Evolutionary conservation across 2,329 filamentous ascomycete genomes (phyloP).

Genomic region (Lasiodiplodia sp.): DNA sequence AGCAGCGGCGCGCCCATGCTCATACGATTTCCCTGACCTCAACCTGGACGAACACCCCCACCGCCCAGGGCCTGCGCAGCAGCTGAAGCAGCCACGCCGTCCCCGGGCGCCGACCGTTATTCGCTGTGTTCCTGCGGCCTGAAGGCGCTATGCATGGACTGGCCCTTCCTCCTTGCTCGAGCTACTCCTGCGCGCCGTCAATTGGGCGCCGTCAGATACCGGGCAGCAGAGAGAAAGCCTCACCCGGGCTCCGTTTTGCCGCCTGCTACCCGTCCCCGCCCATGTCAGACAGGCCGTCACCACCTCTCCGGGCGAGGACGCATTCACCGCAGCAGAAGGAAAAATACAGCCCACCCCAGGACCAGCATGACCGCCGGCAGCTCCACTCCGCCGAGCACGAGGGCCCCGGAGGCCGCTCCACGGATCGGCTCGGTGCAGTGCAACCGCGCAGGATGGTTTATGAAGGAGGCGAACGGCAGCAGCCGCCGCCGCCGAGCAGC

Average conservation of each 20-base stretch:
- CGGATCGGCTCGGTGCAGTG: conserved; percentile 24
- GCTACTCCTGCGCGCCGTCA: conserved; percentile 43
- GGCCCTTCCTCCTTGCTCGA: conserved; percentile 43
- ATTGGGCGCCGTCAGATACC: conserved; percentile 43
- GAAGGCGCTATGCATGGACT: conserved; percentile 51
- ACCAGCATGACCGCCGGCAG: conserved; percentile 28
- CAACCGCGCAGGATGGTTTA: conserved; percentile 27
- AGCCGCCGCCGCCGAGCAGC: conserved; percentile 24
- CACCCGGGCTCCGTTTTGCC: conserved; percentile 32
- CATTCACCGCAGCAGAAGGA: conserved; percentile 30
- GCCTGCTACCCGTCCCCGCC: conserved; percentile 57
- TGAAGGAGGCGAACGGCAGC: conserved; percentile 28
- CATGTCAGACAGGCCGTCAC: conserved; percentile 60
- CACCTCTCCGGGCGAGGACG: conserved; percentile 41
- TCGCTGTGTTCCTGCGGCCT: conserved; percentile 29
- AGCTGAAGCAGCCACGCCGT: conserved; percentile 25
- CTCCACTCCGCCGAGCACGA: conserved; percentile 19
- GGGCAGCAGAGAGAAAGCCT: conserved; percentile 26
- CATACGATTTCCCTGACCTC: conserved; percentile 24
- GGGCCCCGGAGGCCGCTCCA: conserved; percentile 8
- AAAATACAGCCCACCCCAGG: conserved; percentile 24
- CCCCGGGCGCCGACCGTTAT: conserved; percentile 22
- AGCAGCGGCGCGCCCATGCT: conserved; percentile 20
- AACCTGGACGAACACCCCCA: conserved; percentile 22
- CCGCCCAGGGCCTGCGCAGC: conserved; percentile 9